Percentiles rank a stretch among this genome's conserved stretches.
Evolutionary conservation across 2,329 filamentous ascomycete species (phyloP).

Genomic region (Capronia coronata): DNA sequence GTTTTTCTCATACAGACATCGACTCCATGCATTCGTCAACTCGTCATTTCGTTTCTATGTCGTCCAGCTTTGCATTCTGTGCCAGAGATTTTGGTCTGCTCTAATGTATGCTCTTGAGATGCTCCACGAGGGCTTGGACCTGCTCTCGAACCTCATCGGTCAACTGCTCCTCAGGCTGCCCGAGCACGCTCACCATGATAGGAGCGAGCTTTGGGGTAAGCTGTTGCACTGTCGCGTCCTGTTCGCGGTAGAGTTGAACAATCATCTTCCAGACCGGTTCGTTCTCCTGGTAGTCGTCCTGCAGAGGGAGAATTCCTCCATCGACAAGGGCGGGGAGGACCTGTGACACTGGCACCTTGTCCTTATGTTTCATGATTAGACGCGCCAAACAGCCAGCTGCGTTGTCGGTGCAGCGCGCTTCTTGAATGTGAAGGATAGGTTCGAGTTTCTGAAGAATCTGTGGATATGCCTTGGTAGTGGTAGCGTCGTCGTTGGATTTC

Average conservation of each 20-base stretch:
- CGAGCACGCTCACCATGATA: slow-evolving; percentile 44
- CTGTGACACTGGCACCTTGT: slow-evolving; percentile 70
- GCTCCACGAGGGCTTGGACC: slow-evolving; percentile 44
- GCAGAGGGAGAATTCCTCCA: slow-evolving; percentile 63
- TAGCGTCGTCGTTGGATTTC: slow-evolving; percentile 67
- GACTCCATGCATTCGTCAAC: neutral
- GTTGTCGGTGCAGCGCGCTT: slow-evolving; percentile 83
- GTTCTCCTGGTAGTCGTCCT: slow-evolving; percentile 95
- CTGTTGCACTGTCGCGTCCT: slow-evolving; percentile 41
- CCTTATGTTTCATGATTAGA: slow-evolving; percentile 86
- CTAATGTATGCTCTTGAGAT: slow-evolving; percentile 35
- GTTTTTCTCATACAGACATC: too few species aligned
- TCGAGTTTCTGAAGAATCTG: slow-evolving; percentile 80
- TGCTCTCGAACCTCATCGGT: slow-evolving; percentile 44
- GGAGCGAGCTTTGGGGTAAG: slow-evolving; percentile 44
- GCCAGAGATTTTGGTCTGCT: neutral
- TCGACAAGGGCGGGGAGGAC: slow-evolving; percentile 74
- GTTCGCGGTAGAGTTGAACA: slow-evolving; percentile 63
- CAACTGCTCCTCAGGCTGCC: slow-evolving; percentile 41
- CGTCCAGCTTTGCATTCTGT: neutral
- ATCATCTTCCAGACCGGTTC: slow-evolving; percentile 88
- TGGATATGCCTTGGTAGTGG: slow-evolving; percentile 67
- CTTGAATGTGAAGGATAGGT: slow-evolving; percentile 68
- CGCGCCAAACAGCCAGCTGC: slow-evolving; percentile 83
- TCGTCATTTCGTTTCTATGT: neutral